Evolutionary conservation across 768 basidiomycete species (phyloP).

Genomic region (Auriscalpium orientale): DNA sequence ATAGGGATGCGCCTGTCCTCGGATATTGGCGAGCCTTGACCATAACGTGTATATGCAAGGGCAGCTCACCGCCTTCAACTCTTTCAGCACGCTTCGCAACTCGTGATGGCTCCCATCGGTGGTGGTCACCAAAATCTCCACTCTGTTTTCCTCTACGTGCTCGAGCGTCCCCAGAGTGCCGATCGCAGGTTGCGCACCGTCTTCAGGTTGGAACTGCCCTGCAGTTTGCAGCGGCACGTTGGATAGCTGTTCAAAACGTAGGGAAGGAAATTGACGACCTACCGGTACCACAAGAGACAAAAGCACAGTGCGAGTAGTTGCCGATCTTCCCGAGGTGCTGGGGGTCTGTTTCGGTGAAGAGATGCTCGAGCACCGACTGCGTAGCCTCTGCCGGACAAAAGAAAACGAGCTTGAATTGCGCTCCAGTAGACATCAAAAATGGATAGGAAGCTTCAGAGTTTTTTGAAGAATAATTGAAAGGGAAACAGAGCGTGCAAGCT

Average conservation of each 20-base stretch:
- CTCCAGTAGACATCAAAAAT: too few relatives aligned
- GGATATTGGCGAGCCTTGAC: background rate
- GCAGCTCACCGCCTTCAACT: conserved; percentile 37
- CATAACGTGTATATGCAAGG: background rate
- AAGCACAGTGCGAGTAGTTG: conserved; percentile 47
- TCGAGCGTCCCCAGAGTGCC: conserved; percentile 37
- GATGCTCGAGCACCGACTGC: conserved; percentile 31
- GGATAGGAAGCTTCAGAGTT: too few relatives aligned
- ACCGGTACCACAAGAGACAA: conserved; percentile 47
- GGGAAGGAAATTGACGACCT: background rate
- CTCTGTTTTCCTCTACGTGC: conserved; percentile 44
- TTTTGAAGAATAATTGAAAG: too few relatives aligned
- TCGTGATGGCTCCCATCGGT: conserved; percentile 25
- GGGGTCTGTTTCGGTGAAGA: conserved; percentile 39
- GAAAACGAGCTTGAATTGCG: conserved; percentile 45
- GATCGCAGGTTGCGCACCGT: conserved; percentile 37
- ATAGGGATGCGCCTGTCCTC: conserved; percentile 42
- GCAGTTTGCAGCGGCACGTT: background rate
- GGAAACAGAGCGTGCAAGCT: too few relatives aligned
- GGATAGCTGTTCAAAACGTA: background rate
- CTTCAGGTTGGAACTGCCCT: conserved; percentile 41
- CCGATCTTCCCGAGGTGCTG: conserved; percentile 44
- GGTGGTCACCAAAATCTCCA: conserved; percentile 43
- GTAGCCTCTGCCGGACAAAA: conserved; percentile 40
- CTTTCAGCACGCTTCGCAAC: conserved; percentile 32